Evolutionary conservation across 2,329 filamentous ascomycete species (phyloP), one percentile per base, ranked within the genome.

Genomic region (Epichloe elymi): DNA sequence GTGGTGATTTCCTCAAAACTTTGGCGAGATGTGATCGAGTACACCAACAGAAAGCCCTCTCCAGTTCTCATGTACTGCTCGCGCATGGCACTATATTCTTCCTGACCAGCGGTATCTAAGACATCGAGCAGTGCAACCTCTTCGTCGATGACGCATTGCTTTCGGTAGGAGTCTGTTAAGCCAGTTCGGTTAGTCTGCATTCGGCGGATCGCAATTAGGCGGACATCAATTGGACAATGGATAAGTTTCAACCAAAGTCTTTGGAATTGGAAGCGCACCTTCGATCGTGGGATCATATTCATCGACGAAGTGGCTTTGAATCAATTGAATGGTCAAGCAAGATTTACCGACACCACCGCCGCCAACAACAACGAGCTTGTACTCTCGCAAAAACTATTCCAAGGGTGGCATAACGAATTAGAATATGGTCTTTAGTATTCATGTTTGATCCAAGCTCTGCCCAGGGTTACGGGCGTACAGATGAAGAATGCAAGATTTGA

Each of bases 1-100:
- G 89, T 95, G 72, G 89, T 86, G 70, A 98, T 97, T 74, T 98
- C 93, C 68, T 98, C 91, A 65, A 96, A 97, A 63, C 88, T 95
- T 72, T 96, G 90, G 65, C 90, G 82, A 65, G 91, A 96, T 51
- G 88, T 96, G 74, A 98, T 98, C 60, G 90, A 95, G 78, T 97
- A 97, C 64, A 97, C 89, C 49, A 98, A 83, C 65, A 98, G 74
- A 73, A 98, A 98, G 50, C 93, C 93, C 72, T 98, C 93, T 67
- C 93, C 93, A 23, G 91, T 97, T 64, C 93, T 85, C 91, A 98
- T 98, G 79, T 97, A 98, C 74, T 97, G 93, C 75, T 98, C 93
- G 66, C 93, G 81, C 93, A 98, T 97, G 50, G 93, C 93, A 52
- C 90, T 95, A 76, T 97, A 98, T 74, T 98, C 93, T 73, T 98